Percentiles rank a stretch among this genome's conserved stretches.
Evolutionary conservation across 1,284 basidiomycete genomes (phyloP).

Genomic region (Ceratobasidium sp.): DNA sequence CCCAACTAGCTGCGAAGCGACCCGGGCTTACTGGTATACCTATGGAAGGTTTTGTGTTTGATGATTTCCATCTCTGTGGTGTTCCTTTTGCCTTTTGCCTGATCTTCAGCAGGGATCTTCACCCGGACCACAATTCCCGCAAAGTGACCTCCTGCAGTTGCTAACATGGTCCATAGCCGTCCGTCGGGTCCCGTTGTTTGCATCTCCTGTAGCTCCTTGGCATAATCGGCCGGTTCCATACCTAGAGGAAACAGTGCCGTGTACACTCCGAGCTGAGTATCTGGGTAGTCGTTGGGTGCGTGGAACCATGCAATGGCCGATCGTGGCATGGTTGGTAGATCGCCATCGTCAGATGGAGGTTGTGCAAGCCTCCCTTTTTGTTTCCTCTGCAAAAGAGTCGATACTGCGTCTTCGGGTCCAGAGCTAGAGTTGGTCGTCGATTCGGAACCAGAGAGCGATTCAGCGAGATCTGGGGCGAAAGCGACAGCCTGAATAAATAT

Average conservation of each 20-base stretch:
- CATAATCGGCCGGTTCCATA: constrained; percentile 58
- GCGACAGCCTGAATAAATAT: not conserved
- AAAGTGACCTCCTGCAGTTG: constrained; percentile 98
- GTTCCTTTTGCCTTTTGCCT: constrained; percentile 66
- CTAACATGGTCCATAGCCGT: constrained; percentile 91
- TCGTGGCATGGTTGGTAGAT: constrained; percentile 65
- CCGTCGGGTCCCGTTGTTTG: constrained; percentile 74
- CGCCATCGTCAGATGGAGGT: constrained; percentile 57
- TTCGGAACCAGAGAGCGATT: constrained; percentile 90
- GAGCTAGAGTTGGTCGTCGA: constrained; percentile 72
- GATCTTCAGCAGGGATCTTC: constrained; percentile 65
- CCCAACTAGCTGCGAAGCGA: not conserved
- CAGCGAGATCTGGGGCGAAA: constrained; percentile 76
- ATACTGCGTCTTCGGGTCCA: constrained; percentile 66
- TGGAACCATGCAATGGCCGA: constrained; percentile 93
- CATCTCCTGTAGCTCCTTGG: constrained; percentile 69
- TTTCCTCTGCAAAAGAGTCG: constrained; percentile 74
- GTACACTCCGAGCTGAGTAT: constrained; percentile 92
- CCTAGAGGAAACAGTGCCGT: constrained; percentile 75
- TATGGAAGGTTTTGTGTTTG: constrained; percentile 96
- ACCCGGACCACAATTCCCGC: constrained; percentile 90
- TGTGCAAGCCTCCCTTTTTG: constrained; percentile 63
- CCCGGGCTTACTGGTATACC: constrained; percentile 87
- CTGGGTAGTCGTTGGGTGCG: constrained; percentile 71
- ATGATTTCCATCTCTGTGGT: constrained; percentile 83